Evolutionary conservation across 2,329 filamentous ascomycete species (phyloP).

Genomic region (Laburnicola sp.): DNA sequence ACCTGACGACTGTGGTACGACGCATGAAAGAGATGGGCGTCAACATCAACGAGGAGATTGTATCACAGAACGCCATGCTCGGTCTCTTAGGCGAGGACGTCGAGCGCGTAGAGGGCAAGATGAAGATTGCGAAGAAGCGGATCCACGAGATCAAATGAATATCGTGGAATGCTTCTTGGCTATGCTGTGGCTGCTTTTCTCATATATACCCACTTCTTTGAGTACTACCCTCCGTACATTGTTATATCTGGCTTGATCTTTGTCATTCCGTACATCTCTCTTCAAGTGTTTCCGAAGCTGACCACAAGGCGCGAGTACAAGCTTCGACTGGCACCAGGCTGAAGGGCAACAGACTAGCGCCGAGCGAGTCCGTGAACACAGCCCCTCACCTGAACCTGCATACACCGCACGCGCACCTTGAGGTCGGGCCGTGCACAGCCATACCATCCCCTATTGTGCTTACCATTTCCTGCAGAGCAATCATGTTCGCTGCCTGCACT

Average conservation of each 20-base stretch:
- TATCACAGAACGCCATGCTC: constrained; percentile 73
- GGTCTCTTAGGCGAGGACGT: constrained; percentile 67
- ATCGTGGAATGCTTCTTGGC: not conserved
- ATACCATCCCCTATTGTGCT: not conserved
- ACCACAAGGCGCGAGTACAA: too few relatives aligned
- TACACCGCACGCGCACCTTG: too few relatives aligned
- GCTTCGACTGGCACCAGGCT: too few relatives aligned
- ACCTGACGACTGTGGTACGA: constrained; percentile 68
- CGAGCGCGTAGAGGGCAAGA: constrained; percentile 67
- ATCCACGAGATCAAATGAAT: constrained; percentile 62
- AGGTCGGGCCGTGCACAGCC: not conserved
- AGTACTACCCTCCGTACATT: too few relatives aligned
- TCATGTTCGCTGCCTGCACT: constrained; percentile 4
- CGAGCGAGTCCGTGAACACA: not conserved
- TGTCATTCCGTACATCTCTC: too few relatives aligned
- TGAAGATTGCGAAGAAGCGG: constrained; percentile 73
- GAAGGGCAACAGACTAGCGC: too few relatives aligned
- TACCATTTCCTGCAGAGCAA: not conserved
- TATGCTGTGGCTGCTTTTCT: not conserved
- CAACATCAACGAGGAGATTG: constrained; percentile 73
- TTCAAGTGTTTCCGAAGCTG: too few relatives aligned
- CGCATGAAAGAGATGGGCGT: constrained; percentile 78
- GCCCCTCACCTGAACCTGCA: not conserved
- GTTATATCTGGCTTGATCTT: too few relatives aligned
- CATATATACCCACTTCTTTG: constrained; percentile 2